A percentile compares a stretch with the other conserved stretches of the same genome.
phyloP scores from a whole-genome alignment of 2,329 filamentous ascomycete genomes.

The Anisogramma anomala region DNA sequence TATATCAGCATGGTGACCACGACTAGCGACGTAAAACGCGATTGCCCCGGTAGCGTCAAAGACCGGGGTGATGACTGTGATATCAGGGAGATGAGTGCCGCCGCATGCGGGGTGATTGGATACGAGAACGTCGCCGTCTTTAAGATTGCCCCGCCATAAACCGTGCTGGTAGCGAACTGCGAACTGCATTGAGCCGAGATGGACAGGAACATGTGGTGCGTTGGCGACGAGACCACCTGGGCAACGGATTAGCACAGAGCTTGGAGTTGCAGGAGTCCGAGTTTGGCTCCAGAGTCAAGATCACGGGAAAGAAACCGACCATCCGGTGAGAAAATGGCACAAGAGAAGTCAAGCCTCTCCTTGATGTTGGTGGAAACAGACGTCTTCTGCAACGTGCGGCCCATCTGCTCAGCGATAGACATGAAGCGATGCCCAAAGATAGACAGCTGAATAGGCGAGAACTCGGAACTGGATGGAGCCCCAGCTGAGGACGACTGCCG shows the following conservation, averaged over 20 bases:
- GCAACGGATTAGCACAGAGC: background rate
- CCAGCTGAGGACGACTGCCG: slow-evolving; percentile 15
- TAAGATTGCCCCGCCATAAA: slow-evolving; percentile 46
- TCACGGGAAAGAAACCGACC: slow-evolving; percentile 27
- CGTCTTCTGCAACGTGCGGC: slow-evolving; percentile 66
- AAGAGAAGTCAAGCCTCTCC: slow-evolving; percentile 71
- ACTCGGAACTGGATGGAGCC: slow-evolving; percentile 60
- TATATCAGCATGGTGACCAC: slow-evolving; percentile 44
- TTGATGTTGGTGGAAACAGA: slow-evolving; percentile 70
- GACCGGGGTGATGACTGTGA: slow-evolving; percentile 27
- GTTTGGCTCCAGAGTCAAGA: background rate
- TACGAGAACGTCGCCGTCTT: slow-evolving; percentile 26
- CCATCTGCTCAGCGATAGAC: slow-evolving; percentile 79
- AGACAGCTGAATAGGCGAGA: slow-evolving; percentile 63
- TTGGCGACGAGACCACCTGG: slow-evolving; percentile 54
- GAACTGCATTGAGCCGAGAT: slow-evolving; percentile 70
- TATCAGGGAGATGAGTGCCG: slow-evolving; percentile 28
- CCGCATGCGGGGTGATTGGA: slow-evolving; percentile 26
- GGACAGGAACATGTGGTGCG: slow-evolving; percentile 64
- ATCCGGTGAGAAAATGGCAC: slow-evolving; percentile 64
- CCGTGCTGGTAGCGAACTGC: slow-evolving; percentile 58
- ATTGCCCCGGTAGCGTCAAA: slow-evolving; percentile 29
- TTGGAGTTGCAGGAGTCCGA: background rate
- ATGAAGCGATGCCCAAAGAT: slow-evolving; percentile 76
- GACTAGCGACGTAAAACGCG: slow-evolving; percentile 45